Percentiles rank a stretch among this genome's conserved stretches.
Evolutionary conservation across 73 alveolate species (phyloP).

Genomic region (Paramecium bursaria): DNA sequence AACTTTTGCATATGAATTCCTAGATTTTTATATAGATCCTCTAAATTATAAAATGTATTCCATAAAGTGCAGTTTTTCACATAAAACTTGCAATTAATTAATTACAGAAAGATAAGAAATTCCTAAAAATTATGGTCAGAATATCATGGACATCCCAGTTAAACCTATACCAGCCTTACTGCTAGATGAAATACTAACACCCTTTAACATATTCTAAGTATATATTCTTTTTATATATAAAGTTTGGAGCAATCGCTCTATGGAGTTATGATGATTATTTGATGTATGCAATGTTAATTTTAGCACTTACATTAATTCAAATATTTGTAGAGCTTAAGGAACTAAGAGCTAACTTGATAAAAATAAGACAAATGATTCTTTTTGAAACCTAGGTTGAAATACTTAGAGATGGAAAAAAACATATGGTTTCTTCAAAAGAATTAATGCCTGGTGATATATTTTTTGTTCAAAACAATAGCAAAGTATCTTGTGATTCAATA

Average conservation of each 20-base stretch:
- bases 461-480: conserved; percentile 68
- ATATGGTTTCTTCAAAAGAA: conserved; percentile 80
- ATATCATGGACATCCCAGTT: conserved; percentile 71
- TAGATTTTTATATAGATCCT: conserved; percentile 22
- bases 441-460: conserved; percentile 94
- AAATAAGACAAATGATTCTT: conserved; percentile 65
- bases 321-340: background rate
- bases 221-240: background rate
- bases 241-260: conserved; percentile 2
- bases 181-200: conserved; percentile 75
- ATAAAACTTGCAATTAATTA: conserved; percentile 1
- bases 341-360: conserved; percentile 26
- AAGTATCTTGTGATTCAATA: conserved; percentile 88
- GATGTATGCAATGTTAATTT: conserved; percentile 5
- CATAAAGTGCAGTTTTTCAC: conserved; percentile 1
- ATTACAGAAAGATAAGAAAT: background rate
- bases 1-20: background rate
- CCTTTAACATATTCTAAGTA: conserved; percentile 74
- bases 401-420: conserved; percentile 78
- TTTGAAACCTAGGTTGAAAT: conserved; percentile 67
- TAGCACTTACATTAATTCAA: background rate
- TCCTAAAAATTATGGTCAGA: conserved; percentile 64
- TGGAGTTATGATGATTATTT: conserved; percentile 33
- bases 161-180: conserved; percentile 69
- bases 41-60: background rate